Conservation (phyloP, 2,329 filamentous ascomycete genomes). For the Plenodomus lindquistii region DNA sequence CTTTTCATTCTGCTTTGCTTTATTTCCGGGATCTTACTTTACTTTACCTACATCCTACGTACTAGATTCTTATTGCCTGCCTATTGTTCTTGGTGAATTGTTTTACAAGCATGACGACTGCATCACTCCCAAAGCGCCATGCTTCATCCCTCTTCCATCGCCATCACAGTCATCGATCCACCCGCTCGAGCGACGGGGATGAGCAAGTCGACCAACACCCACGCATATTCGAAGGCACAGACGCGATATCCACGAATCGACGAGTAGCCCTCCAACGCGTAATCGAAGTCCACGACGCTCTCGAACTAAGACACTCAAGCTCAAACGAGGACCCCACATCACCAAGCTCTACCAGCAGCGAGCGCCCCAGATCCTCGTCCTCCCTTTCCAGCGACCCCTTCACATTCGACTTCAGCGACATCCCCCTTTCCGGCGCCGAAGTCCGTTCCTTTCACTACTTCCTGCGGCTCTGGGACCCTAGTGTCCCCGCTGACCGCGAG, state of each 20-base stretch:
- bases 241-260: slow-evolving; percentile 17
- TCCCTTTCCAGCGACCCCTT: slow-evolving; percentile 16
- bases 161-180: slow-evolving; percentile 8
- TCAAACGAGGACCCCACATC: slow-evolving; percentile 6
- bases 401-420: slow-evolving; percentile 14
- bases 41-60: no score
- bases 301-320: slow-evolving; percentile 10
- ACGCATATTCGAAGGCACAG: slow-evolving; percentile 19
- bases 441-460: slow-evolving; percentile 27
- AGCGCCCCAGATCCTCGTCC: slow-evolving; percentile 6
- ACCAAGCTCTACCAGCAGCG: slow-evolving; percentile 6
- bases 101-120: slow-evolving; percentile 12
- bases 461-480: slow-evolving; percentile 22
- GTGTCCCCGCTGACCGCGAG: slow-evolving; percentile 14
- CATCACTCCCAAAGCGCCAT: slow-evolving; percentile 10
- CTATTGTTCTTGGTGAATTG: no score
- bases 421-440: slow-evolving; percentile 21
- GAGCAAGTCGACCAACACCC: neutral
- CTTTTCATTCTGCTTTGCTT: no score
- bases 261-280: slow-evolving; percentile 17
- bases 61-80: no score
- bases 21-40: no score
- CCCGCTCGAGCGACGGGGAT: slow-evolving; percentile 1
- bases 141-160: slow-evolving; percentile 8
- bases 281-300: slow-evolving; percentile 19